phyloP scores from a whole-genome alignment of 148 eudicot species.

The Limonium bicolor region DNA sequence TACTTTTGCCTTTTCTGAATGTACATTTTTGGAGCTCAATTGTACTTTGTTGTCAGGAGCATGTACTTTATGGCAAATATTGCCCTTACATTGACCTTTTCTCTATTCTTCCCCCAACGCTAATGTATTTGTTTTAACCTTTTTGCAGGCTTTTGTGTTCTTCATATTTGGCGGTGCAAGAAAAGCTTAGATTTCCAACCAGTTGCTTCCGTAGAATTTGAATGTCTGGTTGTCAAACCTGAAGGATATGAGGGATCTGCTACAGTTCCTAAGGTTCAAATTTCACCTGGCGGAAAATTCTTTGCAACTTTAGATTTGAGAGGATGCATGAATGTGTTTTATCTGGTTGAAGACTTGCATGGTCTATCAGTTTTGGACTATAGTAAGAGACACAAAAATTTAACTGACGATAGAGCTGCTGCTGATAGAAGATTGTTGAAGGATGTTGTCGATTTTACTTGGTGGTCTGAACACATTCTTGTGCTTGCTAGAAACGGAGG shows the following conservation, averaged over 20 bases:
- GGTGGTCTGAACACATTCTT: constrained; percentile 83
- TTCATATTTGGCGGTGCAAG: constrained; percentile 56
- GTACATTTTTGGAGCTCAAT: too few species aligned
- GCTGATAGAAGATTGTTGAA: constrained; percentile 17
- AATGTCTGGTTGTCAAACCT: constrained; percentile 39
- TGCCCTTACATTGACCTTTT: too few species aligned
- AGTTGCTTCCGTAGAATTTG: constrained; percentile 33
- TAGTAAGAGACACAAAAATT: constrained; percentile 16
- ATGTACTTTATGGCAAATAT: too few species aligned
- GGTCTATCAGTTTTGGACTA: constrained; percentile 27
- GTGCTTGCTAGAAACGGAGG: constrained; percentile 50
- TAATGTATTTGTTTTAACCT: too few species aligned
- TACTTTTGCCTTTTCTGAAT: too few species aligned
- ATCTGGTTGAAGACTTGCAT: constrained; percentile 24
- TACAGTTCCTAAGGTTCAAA: constrained; percentile 59
- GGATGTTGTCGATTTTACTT: constrained; percentile 62
- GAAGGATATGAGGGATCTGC: constrained; percentile 35
- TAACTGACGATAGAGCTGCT: constrained; percentile 9
- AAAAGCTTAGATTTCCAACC: constrained; percentile 25
- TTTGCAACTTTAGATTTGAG: constrained; percentile 62
- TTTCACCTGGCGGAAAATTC: constrained; percentile 62
- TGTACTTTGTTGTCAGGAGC: too few species aligned
- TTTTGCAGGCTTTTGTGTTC: constrained; percentile 41
- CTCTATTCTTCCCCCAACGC: too few species aligned
- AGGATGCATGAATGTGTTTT: constrained; percentile 48